phyloP scores from a whole-genome alignment of 768 basidiomycete genomes.

The Boletus fagicola region DNA sequence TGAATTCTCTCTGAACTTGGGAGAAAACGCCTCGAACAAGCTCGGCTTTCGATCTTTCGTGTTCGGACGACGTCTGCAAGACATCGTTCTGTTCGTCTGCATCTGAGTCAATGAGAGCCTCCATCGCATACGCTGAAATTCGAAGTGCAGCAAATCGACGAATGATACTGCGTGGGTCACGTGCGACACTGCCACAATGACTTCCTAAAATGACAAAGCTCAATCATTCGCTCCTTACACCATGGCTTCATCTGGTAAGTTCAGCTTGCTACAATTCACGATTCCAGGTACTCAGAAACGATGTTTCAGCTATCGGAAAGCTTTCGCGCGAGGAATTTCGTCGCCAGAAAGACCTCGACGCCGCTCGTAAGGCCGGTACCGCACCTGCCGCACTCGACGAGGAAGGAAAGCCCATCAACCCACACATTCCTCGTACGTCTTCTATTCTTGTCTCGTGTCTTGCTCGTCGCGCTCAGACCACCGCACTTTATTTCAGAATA shows the following conservation, averaged over 20 bases:
- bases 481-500: slow-evolving; percentile 60
- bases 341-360: slow-evolving; percentile 94
- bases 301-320: slow-evolving; percentile 59
- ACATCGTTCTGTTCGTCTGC: slow-evolving; percentile 11
- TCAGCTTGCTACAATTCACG: not conserved
- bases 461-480: not conserved
- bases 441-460: not conserved
- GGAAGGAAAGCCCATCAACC: slow-evolving; percentile 94
- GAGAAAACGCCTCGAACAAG: slow-evolving; percentile 19
- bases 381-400: slow-evolving; percentile 95
- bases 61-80: slow-evolving; percentile 4
- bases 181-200: not conserved
- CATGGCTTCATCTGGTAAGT: slow-evolving; percentile 31
- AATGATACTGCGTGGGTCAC: not conserved
- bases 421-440: slow-evolving; percentile 94
- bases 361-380: slow-evolving; percentile 97
- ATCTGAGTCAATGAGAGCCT: slow-evolving; percentile 4
- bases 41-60: not conserved
- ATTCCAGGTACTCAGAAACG: not conserved
- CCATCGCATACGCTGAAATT: not conserved
- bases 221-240: not conserved
- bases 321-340: slow-evolving; percentile 93
- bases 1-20: slow-evolving; percentile 28
- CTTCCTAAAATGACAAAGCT: slow-evolving; percentile 1
- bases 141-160: not conserved